Base-by-base conservation (phyloP, 2,329 filamentous ascomycete genomes). In the Sporothrix euskadiensis region DNA sequence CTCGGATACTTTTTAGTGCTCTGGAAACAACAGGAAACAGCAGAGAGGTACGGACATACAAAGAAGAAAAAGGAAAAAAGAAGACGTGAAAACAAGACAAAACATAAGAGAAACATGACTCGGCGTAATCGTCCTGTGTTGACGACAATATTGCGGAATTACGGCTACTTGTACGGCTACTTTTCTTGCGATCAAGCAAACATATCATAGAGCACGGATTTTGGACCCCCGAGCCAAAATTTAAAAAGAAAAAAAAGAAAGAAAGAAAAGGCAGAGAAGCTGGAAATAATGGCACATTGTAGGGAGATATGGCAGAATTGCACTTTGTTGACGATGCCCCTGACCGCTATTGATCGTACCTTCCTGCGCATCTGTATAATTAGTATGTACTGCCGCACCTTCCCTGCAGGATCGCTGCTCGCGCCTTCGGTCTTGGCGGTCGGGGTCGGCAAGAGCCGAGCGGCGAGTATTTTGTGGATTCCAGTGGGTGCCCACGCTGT, bases 401-500 rank as follows among this genome's bases (percentile, higher is more conserved):
- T 49, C 44, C 52, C 22, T 56, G 52, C 61, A 12, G 22, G 39
- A 30, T 47, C 61, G 26, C 61, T n/a, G 44, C 9, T 68, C 65
- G 65, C 65, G 44, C 39, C 10, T 68, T 68, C 44, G 65, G 65
- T 52, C 65, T 68, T 68, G 47, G 65, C 61, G 41, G 41, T 68
- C 65, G 65, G 65, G 4, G 44, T 7, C 65, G 65, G 65, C 22
- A 68, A 44, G 65, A 35, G 22, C 65, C 65, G 44, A 52, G 16
- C 61, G 19, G 65, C 65, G 65, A 68, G 65, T 4, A 49, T 66
- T 66, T 44, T 47, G 39, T 66, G 39, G 41, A 44, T 16, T 63
- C 0, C 63, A 32, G 63, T 49, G 63, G 63, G 12, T 65, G 56
- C 56, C 41, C 41, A 44, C 41, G 12, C 52, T 54, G 35, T 35